These are phyloP conservation scores for Ustilago shanxiensis DNA, from an alignment of 1,284 basidiomycete species.

Conservation along the genomic window DNA sequence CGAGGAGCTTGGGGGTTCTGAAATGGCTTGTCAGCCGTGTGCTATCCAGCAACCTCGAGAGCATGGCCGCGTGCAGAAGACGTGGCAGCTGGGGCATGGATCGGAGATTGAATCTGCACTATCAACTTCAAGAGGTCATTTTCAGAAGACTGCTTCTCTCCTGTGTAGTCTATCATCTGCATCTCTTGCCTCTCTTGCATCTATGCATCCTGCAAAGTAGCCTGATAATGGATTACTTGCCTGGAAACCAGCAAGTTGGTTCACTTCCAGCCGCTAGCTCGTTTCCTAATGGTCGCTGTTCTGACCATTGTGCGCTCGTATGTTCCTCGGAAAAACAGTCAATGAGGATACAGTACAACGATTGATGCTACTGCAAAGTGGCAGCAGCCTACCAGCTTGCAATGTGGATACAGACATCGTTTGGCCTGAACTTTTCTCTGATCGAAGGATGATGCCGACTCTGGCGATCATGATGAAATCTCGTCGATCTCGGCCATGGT, in stretches of 20 bases:
- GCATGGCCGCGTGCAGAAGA: conserved; percentile 1
- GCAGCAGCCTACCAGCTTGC: neutral
- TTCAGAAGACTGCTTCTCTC: neutral
- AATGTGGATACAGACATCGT: no score
- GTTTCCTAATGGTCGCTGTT: neutral
- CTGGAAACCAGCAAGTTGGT: neutral
- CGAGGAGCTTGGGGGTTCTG: neutral
- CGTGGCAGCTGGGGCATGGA: neutral
- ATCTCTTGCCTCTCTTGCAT: neutral
- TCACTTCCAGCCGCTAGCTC: neutral
- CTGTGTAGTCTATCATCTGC: neutral
- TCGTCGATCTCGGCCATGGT: no score
- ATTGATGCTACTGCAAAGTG: neutral
- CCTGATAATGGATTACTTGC: neutral
- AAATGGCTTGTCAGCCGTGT: neutral
- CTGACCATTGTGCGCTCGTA: neutral
- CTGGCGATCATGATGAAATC: no score
- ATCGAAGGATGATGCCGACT: no score
- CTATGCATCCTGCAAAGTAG: neutral
- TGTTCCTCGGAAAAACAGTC: neutral
- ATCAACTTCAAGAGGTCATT: neutral
- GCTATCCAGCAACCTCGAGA: neutral
- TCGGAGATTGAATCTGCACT: conserved; percentile 4
- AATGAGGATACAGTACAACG: no score
- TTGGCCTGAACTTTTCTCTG: no score